A percentile compares a stretch with the other conserved stretches of the same genome.
These are phyloP conservation scores for Tolypocladium cylindrosporum DNA, from an alignment of 2,329 filamentous ascomycete genomes.

Conservation along the genomic window DNA sequence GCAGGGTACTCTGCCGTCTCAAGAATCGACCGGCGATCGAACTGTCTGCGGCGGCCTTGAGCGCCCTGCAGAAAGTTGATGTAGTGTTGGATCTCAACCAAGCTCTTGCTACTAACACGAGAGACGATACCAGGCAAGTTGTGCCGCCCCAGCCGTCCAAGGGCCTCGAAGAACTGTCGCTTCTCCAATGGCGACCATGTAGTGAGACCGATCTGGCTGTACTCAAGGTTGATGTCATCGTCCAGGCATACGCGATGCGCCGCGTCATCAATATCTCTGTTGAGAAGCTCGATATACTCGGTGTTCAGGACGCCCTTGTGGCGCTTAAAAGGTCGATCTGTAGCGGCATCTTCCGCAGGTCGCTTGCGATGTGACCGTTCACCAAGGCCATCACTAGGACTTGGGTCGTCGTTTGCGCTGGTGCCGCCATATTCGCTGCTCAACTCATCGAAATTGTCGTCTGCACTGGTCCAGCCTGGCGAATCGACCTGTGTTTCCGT, in stretches of 20 bases:
- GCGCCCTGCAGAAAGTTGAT: constrained; percentile 50
- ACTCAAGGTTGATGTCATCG: constrained; percentile 21
- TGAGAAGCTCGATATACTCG: constrained; percentile 41
- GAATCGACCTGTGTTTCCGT: not conserved
- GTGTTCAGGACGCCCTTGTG: constrained; percentile 30
- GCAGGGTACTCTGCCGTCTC: constrained; percentile 53
- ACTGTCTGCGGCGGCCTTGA: constrained; percentile 27
- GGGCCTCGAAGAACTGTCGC: constrained; percentile 52
- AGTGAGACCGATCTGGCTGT: constrained; percentile 56
- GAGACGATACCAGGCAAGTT: constrained; percentile 52
- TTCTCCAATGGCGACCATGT: constrained; percentile 67
- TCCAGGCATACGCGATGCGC: constrained; percentile 24
- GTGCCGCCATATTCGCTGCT: constrained; percentile 2
- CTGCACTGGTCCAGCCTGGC: not conserved
- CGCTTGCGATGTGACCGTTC: constrained; percentile 18
- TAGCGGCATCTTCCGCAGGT: constrained; percentile 12
- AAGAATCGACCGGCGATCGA: constrained; percentile 20
- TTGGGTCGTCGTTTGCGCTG: not conserved
- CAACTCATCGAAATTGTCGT: not conserved
- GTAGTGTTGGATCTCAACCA: constrained; percentile 64
- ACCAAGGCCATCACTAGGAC: constrained; percentile 1
- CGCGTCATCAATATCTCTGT: constrained; percentile 48
- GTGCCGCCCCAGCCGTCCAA: constrained; percentile 54
- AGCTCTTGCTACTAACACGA: constrained; percentile 60
- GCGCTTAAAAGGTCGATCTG: constrained; percentile 32